Conservation (phyloP, 2,329 filamentous ascomycete species). For the Lecanoromycetidae sp. region DNA sequence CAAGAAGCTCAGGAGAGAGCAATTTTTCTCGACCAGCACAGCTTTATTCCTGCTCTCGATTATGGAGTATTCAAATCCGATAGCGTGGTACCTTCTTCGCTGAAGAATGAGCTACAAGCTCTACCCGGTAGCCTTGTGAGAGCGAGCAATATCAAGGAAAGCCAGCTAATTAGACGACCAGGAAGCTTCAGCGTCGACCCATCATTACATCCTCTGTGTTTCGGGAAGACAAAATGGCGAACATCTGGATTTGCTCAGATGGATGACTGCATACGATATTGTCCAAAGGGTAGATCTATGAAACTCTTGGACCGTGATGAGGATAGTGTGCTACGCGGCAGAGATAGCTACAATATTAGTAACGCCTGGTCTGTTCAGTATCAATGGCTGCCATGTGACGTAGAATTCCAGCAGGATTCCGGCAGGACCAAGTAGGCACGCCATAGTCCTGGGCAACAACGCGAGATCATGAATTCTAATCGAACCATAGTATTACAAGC, state of each 20-base stretch:
- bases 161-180: background rate
- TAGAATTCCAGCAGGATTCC: conserved; percentile 9
- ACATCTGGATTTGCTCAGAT: conserved; percentile 15
- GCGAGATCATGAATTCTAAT: background rate
- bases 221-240: conserved; percentile 16
- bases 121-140: background rate
- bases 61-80: conserved; percentile 12
- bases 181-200: conserved; percentile 6
- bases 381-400: no score
- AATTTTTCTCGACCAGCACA: background rate
- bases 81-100: conserved; percentile 16
- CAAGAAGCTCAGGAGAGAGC: conserved; percentile 13
- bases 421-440: background rate
- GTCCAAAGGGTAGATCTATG: conserved; percentile 16
- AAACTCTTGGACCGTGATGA: no score
- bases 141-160: background rate
- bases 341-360: no score
- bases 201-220: conserved; percentile 3
- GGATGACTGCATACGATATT: conserved; percentile 20
- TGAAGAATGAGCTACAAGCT: background rate
- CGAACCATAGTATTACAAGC: conserved; percentile 27
- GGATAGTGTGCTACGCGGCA: no score
- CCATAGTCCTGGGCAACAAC: no score
- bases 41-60: conserved; percentile 7
- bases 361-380: no score